Evolutionary conservation across 2,329 filamentous ascomycete genomes (phyloP).

Genomic region (Sporothrix protearum): DNA sequence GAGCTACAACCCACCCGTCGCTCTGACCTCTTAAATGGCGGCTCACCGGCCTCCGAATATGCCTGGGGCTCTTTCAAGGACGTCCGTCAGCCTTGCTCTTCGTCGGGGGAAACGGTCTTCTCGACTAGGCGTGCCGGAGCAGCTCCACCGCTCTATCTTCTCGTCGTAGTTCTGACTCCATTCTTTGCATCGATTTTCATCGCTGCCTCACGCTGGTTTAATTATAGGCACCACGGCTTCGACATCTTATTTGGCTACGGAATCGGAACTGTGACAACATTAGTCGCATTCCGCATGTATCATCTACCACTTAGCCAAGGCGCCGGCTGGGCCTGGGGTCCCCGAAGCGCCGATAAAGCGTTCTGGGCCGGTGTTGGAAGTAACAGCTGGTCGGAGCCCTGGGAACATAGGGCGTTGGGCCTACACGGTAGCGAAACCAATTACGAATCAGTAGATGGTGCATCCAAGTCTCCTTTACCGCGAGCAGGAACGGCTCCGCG

Average conservation of each 20-base stretch:
- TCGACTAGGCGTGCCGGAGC: constrained; percentile 70
- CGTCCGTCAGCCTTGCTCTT: background rate
- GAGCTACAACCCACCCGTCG: constrained; percentile 33
- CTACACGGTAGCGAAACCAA: constrained; percentile 34
- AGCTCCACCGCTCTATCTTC: constrained; percentile 75
- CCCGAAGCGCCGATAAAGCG: constrained; percentile 62
- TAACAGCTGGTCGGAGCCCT: constrained; percentile 47
- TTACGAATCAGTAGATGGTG: background rate
- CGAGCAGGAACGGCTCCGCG: background rate
- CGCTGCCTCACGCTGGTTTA: constrained; percentile 77
- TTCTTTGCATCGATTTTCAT: constrained; percentile 76
- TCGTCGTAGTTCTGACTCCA: constrained; percentile 67
- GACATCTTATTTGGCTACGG: constrained; percentile 83
- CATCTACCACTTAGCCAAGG: constrained; percentile 76
- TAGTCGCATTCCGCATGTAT: constrained; percentile 79
- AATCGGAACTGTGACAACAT: constrained; percentile 68
- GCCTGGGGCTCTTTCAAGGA: background rate
- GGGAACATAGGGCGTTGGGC: constrained; percentile 18
- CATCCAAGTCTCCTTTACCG: background rate
- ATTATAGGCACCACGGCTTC: constrained; percentile 89
- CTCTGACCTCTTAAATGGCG: constrained; percentile 30
- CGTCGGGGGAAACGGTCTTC: constrained; percentile 37
- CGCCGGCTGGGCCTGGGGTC: constrained; percentile 86
- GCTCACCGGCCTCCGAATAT: constrained; percentile 26
- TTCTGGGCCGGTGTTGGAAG: constrained; percentile 74